Evolutionary conservation across 2,329 filamentous ascomycete genomes (phyloP).

Genomic region (Arthroderma sp.): DNA sequence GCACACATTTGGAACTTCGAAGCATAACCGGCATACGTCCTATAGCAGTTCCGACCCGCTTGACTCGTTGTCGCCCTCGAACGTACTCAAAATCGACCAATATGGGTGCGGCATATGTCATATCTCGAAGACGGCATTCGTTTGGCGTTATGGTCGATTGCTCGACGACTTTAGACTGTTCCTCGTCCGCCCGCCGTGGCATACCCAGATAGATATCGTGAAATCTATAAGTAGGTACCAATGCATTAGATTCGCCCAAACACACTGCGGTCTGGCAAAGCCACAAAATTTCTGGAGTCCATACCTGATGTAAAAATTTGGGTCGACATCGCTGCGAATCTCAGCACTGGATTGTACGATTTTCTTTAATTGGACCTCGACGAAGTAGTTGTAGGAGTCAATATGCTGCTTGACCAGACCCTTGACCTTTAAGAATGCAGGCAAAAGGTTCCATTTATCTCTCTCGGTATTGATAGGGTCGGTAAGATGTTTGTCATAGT

Average conservation of each 20-base stretch:
- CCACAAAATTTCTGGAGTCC: conserved; percentile 3
- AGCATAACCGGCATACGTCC: conserved; percentile 95
- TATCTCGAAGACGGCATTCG: conserved; percentile 89
- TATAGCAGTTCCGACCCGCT: conserved; percentile 61
- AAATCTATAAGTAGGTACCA: conserved; percentile 33
- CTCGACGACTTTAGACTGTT: conserved; percentile 46
- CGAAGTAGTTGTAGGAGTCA: conserved; percentile 97
- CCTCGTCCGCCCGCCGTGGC: conserved; percentile 66
- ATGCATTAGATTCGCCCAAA: conserved; percentile 1
- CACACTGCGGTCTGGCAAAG: background rate
- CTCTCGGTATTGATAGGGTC: conserved; percentile 56
- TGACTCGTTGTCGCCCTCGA: conserved; percentile 63
- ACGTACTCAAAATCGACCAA: conserved; percentile 85
- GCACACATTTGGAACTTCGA: conserved; percentile 81
- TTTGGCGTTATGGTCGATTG: conserved; percentile 64
- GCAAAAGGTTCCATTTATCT: conserved; percentile 94
- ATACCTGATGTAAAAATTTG: conserved; percentile 75
- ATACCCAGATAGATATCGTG: conserved; percentile 77
- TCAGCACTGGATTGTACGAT: conserved; percentile 85
- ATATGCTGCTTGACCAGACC: conserved; percentile 94
- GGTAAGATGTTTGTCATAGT: conserved; percentile 53
- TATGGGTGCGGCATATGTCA: conserved; percentile 95
- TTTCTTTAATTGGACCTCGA: conserved; percentile 91
- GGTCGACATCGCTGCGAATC: conserved; percentile 83
- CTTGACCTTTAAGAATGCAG: conserved; percentile 97